Conservation (phyloP, 495 filamentous ascomycete species). For the Daldinia caldariorum region DNA sequence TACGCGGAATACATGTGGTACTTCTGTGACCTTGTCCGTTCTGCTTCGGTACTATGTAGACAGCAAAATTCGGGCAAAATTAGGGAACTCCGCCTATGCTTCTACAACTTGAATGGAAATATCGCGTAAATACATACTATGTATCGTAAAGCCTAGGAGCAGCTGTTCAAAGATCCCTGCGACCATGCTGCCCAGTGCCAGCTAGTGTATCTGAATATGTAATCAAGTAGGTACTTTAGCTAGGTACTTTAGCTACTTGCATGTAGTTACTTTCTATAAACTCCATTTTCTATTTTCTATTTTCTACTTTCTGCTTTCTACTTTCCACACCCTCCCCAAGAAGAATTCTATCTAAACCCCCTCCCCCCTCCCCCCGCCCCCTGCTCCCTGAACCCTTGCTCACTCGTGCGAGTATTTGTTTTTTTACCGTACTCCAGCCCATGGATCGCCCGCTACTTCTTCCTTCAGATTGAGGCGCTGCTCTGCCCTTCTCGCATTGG, state of each 20-base stretch:
- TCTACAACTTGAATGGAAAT: constrained; percentile 6
- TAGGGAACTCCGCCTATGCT: constrained; percentile 11
- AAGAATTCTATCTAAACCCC: constrained; percentile 7
- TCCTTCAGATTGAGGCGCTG: constrained; percentile 36
- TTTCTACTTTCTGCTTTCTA: too few relatives aligned
- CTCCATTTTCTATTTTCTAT: neutral
- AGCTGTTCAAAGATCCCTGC: neutral
- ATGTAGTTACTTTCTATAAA: too few relatives aligned
- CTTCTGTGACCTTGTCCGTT: constrained; percentile 1
- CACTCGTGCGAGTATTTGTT: constrained; percentile 30
- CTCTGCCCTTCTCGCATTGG: constrained; percentile 37
- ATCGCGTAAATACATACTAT: constrained; percentile 17
- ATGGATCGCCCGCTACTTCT: constrained; percentile 33
- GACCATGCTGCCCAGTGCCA: neutral
- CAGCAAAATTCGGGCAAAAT: constrained; percentile 38
- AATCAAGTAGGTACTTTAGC: constrained; percentile 7
- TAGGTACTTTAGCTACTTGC: too few relatives aligned
- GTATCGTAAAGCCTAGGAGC: neutral
- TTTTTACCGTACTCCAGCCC: constrained; percentile 16
- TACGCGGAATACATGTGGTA: neutral
- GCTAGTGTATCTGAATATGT: neutral
- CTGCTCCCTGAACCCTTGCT: constrained; percentile 1
- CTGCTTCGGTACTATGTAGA: neutral
- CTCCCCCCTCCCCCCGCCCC: neutral
- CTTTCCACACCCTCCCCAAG: too few relatives aligned